phyloP scores from a whole-genome alignment of 768 basidiomycete species.

The Jaapia argillacea region DNA sequence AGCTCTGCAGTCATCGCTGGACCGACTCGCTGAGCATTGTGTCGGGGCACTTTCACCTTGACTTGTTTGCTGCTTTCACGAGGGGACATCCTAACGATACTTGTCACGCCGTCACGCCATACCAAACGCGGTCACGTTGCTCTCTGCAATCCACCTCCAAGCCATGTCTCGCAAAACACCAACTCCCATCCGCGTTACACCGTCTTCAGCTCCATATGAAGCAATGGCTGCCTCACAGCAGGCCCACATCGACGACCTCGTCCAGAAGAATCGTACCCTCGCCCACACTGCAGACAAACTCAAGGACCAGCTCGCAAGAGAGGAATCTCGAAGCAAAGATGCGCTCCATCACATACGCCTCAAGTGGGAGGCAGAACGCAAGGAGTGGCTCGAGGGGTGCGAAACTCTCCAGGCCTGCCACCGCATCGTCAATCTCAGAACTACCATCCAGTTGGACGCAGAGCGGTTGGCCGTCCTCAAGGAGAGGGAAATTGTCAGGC shows the following conservation, averaged over 20 bases:
- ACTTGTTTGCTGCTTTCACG: constrained; percentile 46
- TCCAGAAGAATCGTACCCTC: constrained; percentile 54
- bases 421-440: constrained; percentile 52
- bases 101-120: no score
- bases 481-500: constrained; percentile 42
- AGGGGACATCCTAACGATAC: constrained; percentile 65
- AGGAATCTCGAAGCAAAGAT: constrained; percentile 31
- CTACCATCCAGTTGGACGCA: constrained; percentile 41
- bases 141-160: no score
- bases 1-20: constrained; percentile 53
- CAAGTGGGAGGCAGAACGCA: constrained; percentile 42
- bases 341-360: constrained; percentile 33
- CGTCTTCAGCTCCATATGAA: constrained; percentile 23
- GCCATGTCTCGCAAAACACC: no score
- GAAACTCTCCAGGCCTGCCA: constrained; percentile 54
- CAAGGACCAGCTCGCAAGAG: constrained; percentile 33
- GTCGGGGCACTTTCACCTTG: constrained; percentile 60
- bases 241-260: constrained; percentile 64
- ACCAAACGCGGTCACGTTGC: no score
- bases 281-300: constrained; percentile 53
- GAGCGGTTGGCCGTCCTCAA: constrained; percentile 41
- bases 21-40: constrained; percentile 65
- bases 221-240: constrained; percentile 53
- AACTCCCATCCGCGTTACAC: constrained; percentile 9
- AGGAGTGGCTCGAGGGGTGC: constrained; percentile 51